A percentile compares a stretch with the other conserved stretches of the same genome.
phyloP scores from a whole-genome alignment of 257 asterid genomes.

The Scutellaria minor region DNA sequence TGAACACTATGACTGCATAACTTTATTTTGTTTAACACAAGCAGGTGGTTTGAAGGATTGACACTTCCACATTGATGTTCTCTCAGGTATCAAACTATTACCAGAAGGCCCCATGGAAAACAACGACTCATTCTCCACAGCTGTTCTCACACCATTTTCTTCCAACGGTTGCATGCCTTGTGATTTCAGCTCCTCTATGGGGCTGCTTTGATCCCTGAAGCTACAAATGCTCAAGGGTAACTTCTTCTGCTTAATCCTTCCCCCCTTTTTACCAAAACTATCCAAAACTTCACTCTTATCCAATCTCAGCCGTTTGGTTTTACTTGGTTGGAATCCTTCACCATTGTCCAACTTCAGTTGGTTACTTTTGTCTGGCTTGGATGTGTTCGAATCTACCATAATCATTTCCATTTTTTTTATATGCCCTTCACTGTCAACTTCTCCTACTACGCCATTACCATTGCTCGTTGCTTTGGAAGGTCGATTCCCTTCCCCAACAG shows the following conservation, averaged over 20 bases:
- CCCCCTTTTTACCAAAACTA: conserved; percentile 65
- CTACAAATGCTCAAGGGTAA: conserved; percentile 85
- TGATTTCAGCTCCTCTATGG: conserved; percentile 55
- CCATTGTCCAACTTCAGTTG: conserved; percentile 35
- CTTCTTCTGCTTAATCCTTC: conserved; percentile 76
- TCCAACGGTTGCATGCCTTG: conserved; percentile 35
- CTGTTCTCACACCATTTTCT: conserved; percentile 4
- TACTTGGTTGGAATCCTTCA: conserved; percentile 40
- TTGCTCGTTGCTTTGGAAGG: conserved; percentile 35
- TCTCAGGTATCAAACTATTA: conserved; percentile 53
- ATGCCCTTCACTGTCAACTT: conserved; percentile 40
- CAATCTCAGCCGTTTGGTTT: conserved; percentile 43
- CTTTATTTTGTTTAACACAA: conserved; percentile 74
- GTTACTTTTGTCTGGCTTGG: conserved; percentile 29
- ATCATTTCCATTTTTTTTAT: conserved; percentile 42
- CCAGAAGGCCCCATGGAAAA: conserved; percentile 50
- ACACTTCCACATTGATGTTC: conserved; percentile 75
- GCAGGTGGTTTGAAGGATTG: conserved; percentile 76
- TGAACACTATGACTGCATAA: conserved; percentile 74
- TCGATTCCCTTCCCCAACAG: conserved; percentile 39
- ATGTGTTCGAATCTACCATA: conserved; percentile 53
- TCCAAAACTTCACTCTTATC: conserved; percentile 53
- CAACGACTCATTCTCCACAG: conserved; percentile 39
- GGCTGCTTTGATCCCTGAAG: conserved; percentile 68
- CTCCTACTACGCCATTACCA: conserved; percentile 42